Base-by-base conservation (phyloP, 495 filamentous ascomycete genomes). In the Geoglossum glabrum region DNA sequence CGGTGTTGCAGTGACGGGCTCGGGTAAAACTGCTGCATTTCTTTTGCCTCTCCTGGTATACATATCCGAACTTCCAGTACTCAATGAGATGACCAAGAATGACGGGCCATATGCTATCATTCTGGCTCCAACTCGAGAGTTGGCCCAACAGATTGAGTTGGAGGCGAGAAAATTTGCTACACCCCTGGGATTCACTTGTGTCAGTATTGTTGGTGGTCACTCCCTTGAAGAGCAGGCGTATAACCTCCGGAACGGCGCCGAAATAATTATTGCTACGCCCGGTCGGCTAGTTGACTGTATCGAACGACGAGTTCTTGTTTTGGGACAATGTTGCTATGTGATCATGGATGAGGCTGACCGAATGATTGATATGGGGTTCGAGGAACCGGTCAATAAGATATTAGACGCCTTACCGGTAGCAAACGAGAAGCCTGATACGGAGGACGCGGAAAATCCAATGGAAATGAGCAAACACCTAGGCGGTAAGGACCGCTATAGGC, bases 291-390 rank as follows among this genome's bases (percentile, higher is more conserved):
- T 97, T 28, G 92, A 99, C 71, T 96, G 87, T 68, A 89, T 99
- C 59, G 92, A 99, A 70, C 79, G 93, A 28, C 83, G 93, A 11
- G 79, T 97, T 11, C 73, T 97, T 0, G 92, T 99, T 7, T 80
- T 99, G 30, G 80, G 80, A 15, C 93, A 97, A 69, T 97, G 93
- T 67, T 96, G 90, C 73, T 99, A 99, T 71, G 81, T 97, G 54
- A 95, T 99, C 68, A 86, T 87, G 83, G 92, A 99, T 70, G 92
- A 99, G 79, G 92, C 92, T 52, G 92, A 99, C 72, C 82, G 92
- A 36, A 99, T 99, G 92, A 96, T 99, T 61, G 92, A 99, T 67
- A 79, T 97, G 60, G 92, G 92, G 54, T 97, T 99, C 68, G 93
- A 97, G 69, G 93, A 96, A 64, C 86, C 87, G 1, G 86, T 99